Conservation (phyloP, 1,284 basidiomycete genomes). For the Tilletia caries region DNA sequence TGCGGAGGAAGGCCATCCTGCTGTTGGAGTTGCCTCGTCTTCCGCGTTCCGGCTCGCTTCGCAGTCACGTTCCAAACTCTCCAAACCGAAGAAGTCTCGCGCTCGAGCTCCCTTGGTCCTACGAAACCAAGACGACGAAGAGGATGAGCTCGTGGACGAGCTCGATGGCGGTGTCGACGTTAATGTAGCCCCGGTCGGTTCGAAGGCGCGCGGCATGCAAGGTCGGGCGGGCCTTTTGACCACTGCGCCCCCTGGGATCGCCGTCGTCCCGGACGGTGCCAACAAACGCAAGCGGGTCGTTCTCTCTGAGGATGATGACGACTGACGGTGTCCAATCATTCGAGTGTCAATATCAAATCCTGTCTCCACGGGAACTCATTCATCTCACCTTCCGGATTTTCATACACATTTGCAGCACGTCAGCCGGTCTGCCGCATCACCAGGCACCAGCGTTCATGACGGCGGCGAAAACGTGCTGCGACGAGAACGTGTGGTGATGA, state of each 20-base stretch:
- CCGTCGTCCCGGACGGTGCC: background rate
- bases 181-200: background rate
- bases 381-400: too few relatives aligned
- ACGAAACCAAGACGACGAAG: background rate
- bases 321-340: too few relatives aligned
- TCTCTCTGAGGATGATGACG: background rate
- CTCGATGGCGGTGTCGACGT: background rate
- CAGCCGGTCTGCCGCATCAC: too few relatives aligned
- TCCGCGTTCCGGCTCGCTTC: constrained; percentile 5
- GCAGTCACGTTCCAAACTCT: background rate
- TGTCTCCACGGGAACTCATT: too few relatives aligned
- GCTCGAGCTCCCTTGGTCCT: background rate
- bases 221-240: background rate
- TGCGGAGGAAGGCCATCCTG: constrained; percentile 2
- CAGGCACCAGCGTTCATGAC: too few relatives aligned
- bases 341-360: too few relatives aligned
- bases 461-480: too few relatives aligned
- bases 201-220: constrained; percentile 8
- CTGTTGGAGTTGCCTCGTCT: background rate
- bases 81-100: background rate
- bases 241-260: background rate
- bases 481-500: too few relatives aligned
- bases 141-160: constrained; percentile 6
- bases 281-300: background rate
- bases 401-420: too few relatives aligned